These are phyloP conservation scores for Inga leiocalycina DNA, from an alignment of 306 rosid genomes.

Conservation along the genomic window DNA sequence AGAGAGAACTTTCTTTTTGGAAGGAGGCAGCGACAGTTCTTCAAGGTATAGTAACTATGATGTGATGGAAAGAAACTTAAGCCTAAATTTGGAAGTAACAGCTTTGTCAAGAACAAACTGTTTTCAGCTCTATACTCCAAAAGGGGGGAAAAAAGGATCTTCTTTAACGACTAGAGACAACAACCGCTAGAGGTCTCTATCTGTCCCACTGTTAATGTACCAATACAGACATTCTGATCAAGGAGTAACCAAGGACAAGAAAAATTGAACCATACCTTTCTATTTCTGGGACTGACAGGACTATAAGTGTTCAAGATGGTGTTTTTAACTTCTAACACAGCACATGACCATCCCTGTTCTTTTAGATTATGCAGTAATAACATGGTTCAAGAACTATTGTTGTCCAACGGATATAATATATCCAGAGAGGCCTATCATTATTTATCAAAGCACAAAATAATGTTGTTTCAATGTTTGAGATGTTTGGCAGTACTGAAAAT, in stretches of 20 bases:
- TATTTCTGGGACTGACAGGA: not conserved
- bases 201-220: not conserved
- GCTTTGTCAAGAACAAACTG: not conserved
- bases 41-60: not conserved
- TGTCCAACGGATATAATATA: not conserved
- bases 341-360: not conserved
- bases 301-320: not conserved
- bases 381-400: not conserved
- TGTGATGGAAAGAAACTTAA: not conserved
- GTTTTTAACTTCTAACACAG: not conserved
- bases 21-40: not conserved
- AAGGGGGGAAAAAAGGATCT: not conserved
- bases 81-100: not conserved
- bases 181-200: constrained; percentile 12
- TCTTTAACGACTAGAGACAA: constrained; percentile 31
- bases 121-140: not conserved
- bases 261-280: not conserved
- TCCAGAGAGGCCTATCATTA: not conserved
- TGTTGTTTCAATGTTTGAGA: not conserved
- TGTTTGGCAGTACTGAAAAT: not conserved
- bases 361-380: not conserved
- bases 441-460: not conserved
- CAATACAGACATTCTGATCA: not conserved
- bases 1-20: not conserved
- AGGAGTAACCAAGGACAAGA: not conserved